Base-by-base conservation (phyloP, 2,329 filamentous ascomycete species). In the Tolypocladium ophioglossoides region DNA sequence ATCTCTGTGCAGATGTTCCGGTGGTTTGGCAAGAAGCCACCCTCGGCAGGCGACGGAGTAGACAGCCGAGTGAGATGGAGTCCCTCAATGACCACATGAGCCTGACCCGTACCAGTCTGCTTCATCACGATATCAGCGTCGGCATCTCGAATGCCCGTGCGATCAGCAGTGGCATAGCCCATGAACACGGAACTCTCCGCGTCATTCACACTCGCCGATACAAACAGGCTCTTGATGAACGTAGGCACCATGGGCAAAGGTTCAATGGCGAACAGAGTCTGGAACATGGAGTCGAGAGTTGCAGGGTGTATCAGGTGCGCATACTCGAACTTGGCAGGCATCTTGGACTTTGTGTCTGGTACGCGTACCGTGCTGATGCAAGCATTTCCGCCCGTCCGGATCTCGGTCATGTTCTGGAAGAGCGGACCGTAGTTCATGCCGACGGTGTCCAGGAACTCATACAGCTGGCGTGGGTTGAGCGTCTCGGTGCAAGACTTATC, bases 271-370 rank as follows among this genome's bases (percentile, higher is more conserved):
- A 82, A 74, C 1, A 78, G 68, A 0, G 73, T 72, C 53, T 84
- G 80, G 27, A 84, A 74, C 63, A 82, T 74, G 3, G 76, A 67
- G 58, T 84, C 80, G 14, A 84, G 67, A 0, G 79, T 81, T 4
- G 77, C 73, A 0, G 80, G 80, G 57, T 84, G 80, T n/a, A 84
- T 72, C 5, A 81, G 54, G 57, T 82, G 77, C 4, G 73, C 68
- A 56, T 74, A 81, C 60, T 82, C 79, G 52, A 76, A 80, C 16
- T 72, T 65, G 40, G 68, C 69, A 0, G 79, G 79, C 79, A 83
- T 83, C 47, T 68, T 71, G 3, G 73, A 67, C 58, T 66, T 74
- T 2, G 78, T 82, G 57, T 80, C 72, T 0, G 77, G 75, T 5
- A 79, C 67, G 9, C 64, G 62, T 5, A 80, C 62, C 3, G 64